Evolutionary conservation across 164 flowering plant species (phyloP), one percentile per base, ranked within the genome.

Genomic region (Vitis rotundifolia): DNA sequence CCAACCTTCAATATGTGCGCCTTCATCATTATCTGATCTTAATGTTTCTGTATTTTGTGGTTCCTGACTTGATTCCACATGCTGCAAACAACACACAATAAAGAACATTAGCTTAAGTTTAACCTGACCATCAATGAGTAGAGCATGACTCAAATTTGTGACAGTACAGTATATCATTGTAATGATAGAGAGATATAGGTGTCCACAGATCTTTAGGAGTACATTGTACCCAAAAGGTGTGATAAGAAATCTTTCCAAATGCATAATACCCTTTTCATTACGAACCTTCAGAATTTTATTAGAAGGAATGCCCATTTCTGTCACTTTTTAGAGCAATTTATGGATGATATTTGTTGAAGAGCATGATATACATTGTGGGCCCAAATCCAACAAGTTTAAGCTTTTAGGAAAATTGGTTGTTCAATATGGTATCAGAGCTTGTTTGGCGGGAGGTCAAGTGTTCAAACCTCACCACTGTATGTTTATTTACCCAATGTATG

Each of bases 1-100:
- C 61, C 31, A 73, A 82, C 87, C 85, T 78, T 82, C 72, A 37
- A 5, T 54, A 7, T 76, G 69, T 70, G 71, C 51, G 61, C 78
- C 77, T 76, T 37, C 76, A 22, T 71, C 67, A 68, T 37, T 74
- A 22, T 71, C 67, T 64, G 18, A 49, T 65, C 49, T 62, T 50
- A 22, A 5, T 66, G 58, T 77, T 69, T 75, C 86, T 59, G 19
- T 54, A 69, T 73, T 66, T 68, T 73, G 68, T 71, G 18, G 50
- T 49, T 74, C 84, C 69, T 73, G 82, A 62, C 49, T 69, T 63
- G 74, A 50, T 68, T 51, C 49, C 52, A 44, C 44, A 11, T 64
- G 69, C 90, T 87, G 86, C 74, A 73, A 70, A 71, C 56, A 37
- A 71, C 55, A 67, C 9, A 55, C 12, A 66, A 60, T 60, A 31